These are phyloP conservation scores for Chlorociboria aeruginascens DNA, from an alignment of 495 filamentous ascomycete species.

Conservation along the genomic window DNA sequence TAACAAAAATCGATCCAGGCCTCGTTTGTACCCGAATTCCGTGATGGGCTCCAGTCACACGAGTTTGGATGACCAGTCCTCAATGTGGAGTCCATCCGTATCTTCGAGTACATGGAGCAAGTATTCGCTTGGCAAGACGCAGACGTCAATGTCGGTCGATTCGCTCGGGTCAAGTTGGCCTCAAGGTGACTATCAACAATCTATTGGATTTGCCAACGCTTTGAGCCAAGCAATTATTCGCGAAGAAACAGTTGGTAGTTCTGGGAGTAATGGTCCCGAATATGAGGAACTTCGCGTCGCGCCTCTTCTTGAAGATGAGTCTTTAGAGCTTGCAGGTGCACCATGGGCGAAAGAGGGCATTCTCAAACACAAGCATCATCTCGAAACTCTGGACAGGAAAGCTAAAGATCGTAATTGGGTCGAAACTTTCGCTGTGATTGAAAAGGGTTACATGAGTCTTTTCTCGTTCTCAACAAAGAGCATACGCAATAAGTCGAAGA, in stretches of 20 bases:
- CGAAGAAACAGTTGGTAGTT: slow-evolving; percentile 57
- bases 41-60: slow-evolving; percentile 86
- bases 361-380: slow-evolving; percentile 90
- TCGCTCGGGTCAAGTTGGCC: slow-evolving; percentile 71
- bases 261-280: slow-evolving; percentile 30
- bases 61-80: slow-evolving; percentile 82
- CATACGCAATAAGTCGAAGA: slow-evolving; percentile 46
- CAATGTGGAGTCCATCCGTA: slow-evolving; percentile 80
- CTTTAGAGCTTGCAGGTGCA: slow-evolving; percentile 75
- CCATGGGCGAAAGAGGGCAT: slow-evolving; percentile 98
- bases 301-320: slow-evolving; percentile 81
- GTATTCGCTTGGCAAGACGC: slow-evolving; percentile 77
- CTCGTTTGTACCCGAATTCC: slow-evolving; percentile 63
- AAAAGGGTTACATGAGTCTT: slow-evolving; percentile 88
- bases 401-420: slow-evolving; percentile 89
- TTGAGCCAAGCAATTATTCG: slow-evolving; percentile 94
- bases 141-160: slow-evolving; percentile 83
- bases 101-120: slow-evolving; percentile 88
- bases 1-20: slow-evolving; percentile 75
- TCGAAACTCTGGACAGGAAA: slow-evolving; percentile 78
- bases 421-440: slow-evolving; percentile 95
- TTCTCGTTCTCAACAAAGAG: slow-evolving; percentile 86
- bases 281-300: slow-evolving; percentile 39
- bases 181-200: slow-evolving; percentile 81
- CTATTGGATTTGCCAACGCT: slow-evolving; percentile 95